Conservation (phyloP, 73 alveolate species). For the Paramecium primaurelia region DNA sequence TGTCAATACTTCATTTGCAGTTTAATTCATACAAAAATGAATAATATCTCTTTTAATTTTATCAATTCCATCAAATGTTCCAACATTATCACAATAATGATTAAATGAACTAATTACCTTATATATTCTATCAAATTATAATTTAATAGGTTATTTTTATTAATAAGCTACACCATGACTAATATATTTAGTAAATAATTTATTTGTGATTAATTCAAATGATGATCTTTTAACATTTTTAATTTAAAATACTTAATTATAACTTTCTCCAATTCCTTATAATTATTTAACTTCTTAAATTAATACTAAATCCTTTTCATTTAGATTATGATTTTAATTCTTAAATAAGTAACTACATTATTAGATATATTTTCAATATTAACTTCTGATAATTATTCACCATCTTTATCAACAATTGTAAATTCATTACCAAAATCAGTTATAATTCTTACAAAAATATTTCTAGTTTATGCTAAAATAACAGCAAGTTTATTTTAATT, state of each 20-base stretch:
- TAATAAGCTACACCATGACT: constrained; percentile 66
- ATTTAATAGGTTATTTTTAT: constrained; percentile 30
- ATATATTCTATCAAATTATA: constrained; percentile 58
- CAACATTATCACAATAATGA: constrained; percentile 41
- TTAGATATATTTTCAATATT: constrained; percentile 62
- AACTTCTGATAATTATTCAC: constrained; percentile 84
- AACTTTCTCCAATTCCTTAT: neutral
- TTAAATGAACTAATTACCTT: neutral
- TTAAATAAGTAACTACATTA: neutral
- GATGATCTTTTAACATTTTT: constrained; percentile 60
- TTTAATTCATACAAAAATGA: neutral
- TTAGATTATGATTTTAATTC: neutral
- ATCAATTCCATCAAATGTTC: constrained; percentile 62
- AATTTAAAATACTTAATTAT: constrained; percentile 59
- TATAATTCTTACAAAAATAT: constrained; percentile 77
- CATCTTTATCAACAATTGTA: constrained; percentile 86
- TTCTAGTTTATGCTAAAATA: constrained; percentile 72
- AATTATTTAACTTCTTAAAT: constrained; percentile 14
- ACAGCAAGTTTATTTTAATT: neutral
- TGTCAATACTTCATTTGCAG: neutral
- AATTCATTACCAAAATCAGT: constrained; percentile 89
- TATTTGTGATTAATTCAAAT: constrained; percentile 55
- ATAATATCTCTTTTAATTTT: neutral
- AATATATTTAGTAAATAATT: constrained; percentile 41
- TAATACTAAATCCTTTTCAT: neutral